phyloP scores from a whole-genome alignment of 768 basidiomycete genomes.

The Termitomyces sp. region DNA sequence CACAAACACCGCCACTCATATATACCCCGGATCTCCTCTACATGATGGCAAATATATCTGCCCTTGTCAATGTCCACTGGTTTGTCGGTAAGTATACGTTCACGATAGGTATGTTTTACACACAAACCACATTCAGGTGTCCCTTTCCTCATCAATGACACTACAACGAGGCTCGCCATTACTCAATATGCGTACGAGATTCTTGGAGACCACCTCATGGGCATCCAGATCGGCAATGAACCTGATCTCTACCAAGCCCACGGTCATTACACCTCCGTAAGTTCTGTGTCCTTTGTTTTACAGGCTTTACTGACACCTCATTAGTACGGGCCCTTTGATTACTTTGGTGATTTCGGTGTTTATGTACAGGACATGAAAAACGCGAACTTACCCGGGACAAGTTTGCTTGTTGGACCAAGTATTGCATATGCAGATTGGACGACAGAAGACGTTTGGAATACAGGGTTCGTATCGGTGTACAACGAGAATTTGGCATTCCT shows the following conservation, averaged over 20 bases:
- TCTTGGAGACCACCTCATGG: constrained; percentile 61
- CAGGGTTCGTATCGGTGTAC: constrained; percentile 39
- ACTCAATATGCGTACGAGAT: constrained; percentile 56
- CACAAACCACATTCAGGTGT: constrained; percentile 22
- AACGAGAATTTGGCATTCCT: constrained; percentile 33
- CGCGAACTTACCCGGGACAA: constrained; percentile 26
- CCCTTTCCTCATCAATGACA: constrained; percentile 60
- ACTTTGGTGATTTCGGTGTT: constrained; percentile 45
- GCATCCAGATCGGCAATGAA: constrained; percentile 71
- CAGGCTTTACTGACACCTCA: not conserved
- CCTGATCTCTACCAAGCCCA: constrained; percentile 45
- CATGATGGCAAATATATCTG: constrained; percentile 58
- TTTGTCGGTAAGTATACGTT: constrained; percentile 37
- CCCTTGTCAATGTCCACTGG: constrained; percentile 61
- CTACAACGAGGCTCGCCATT: constrained; percentile 47
- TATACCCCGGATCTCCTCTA: constrained; percentile 65
- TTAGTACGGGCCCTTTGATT: constrained; percentile 33
- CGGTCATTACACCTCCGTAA: constrained; percentile 26
- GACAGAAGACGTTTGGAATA: constrained; percentile 45
- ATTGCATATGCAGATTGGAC: constrained; percentile 46
- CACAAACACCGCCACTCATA: constrained; percentile 62
- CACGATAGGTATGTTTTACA: not conserved
- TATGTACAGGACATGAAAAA: constrained; percentile 39
- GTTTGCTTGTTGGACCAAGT: constrained; percentile 53
- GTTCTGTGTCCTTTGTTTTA: not conserved